Evolutionary conservation across 768 basidiomycete genomes (phyloP).

Genomic region (Suillus paluster): DNA sequence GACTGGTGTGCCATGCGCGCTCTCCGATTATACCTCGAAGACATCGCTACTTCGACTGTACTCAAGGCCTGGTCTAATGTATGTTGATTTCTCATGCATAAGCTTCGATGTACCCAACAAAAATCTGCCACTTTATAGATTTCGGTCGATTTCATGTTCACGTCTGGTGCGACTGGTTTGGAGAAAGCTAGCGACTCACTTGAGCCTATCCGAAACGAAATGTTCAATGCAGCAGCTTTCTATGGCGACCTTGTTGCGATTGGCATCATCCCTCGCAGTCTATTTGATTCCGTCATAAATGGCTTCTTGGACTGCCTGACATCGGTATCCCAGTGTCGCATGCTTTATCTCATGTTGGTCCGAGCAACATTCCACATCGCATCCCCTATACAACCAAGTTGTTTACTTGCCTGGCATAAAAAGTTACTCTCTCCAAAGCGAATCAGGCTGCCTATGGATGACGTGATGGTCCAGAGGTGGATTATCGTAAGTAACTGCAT

Average conservation of each 20-base stretch:
- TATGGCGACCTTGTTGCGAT: conserved; percentile 10
- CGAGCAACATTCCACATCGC: conserved; percentile 1
- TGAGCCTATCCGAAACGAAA: background rate
- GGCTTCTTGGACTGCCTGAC: background rate
- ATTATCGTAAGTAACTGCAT: conserved; percentile 1
- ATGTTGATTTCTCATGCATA: background rate
- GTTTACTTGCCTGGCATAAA: background rate
- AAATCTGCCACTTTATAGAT: background rate
- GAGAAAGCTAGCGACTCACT: background rate
- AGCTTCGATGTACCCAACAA: background rate
- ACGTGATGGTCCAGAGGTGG: conserved; percentile 10
- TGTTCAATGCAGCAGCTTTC: conserved; percentile 2
- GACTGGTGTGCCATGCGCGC: background rate
- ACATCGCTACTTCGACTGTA: background rate
- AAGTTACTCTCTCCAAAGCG: background rate
- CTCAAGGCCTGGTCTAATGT: background rate
- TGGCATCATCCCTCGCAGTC: background rate
- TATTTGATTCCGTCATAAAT: background rate
- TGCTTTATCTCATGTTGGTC: conserved; percentile 7
- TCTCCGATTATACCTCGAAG: background rate
- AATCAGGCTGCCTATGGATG: background rate
- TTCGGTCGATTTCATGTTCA: background rate
- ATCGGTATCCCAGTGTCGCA: conserved; percentile 7
- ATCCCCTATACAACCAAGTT: background rate
- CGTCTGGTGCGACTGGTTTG: background rate